Evolutionary conservation across 805 yeast species (phyloP), one percentile per base, ranked within the genome.

Genomic region (Metschnikowia vanudenii): DNA sequence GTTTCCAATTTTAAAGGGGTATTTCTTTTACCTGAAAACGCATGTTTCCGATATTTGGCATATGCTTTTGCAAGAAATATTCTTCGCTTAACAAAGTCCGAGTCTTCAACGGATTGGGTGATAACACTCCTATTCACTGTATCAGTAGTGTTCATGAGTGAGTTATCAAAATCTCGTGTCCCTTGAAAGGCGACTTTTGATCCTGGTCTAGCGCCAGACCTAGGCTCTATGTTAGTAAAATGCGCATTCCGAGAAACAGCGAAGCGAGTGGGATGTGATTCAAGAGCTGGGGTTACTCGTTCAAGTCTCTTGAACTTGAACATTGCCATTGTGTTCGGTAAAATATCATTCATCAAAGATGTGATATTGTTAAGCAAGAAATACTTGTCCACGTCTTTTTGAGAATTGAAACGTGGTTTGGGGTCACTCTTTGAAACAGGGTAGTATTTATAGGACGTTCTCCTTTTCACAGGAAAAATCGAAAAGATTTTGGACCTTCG

Each of bases 391-490:
- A 57, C 44, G 11, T 56, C 60, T 9, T 44, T 46, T 29, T 48
- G 56, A 4, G 49, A 47, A 3, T 19, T 22, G 38, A 56, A 69
- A 31, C 33, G 62, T 59, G n/a, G 47, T 38, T 59, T 58, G 7
- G 65, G 53, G n/a, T 28, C 39, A 29, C 47, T 30, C 37, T 45
- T 14, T 22, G 43, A 37, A 7, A 58, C 40, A 2, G 61, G 49
- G 18, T 56, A 49, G 48, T 66, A 66, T 24, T 46, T 45, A 43
- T 68, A 63, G 1, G 74, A 68, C 1, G 64, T 62, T 31, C 58
- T 62, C 34, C 74, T 53, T 38, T 56, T 62, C 4, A 70, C 71
- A 5, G 74, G 74, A 41, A 69, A 71, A 22, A 60, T 35, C 34
- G 62, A 68, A 26, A 49, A 43, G 24, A 56, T 24, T 39, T 28